Evolutionary conservation across 2,329 filamentous ascomycete genomes (phyloP), one percentile per base, ranked within the genome.

Genomic region (Xenosphaeropsis pyriputrescens): DNA sequence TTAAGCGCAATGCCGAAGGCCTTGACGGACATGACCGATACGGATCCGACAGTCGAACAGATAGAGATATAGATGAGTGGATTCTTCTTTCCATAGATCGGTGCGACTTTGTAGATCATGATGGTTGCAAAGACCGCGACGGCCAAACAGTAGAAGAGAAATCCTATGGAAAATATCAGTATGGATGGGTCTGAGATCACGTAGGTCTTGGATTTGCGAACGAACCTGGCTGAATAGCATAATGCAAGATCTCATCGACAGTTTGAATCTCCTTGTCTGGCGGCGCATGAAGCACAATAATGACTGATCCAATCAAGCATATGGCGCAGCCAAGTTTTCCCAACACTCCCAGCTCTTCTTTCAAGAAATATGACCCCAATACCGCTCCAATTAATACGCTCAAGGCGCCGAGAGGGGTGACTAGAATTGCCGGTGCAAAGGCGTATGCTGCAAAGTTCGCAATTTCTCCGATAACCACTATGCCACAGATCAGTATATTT

Each of bases 11-110:
- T 95, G 41, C 91, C 91, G 51, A 98, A 96, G 4, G 91, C 91
- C 67, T 98, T 98, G 61, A 96, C 84, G 22, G 91, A 86, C 91
- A 98, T 98, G 65, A 98, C 89, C 11, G 91, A 96, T 44, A 98
- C 81, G 37, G 88, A 94, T 51, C 91, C 91, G 45, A 95, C 88
- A 3, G 88, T 93, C 37, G 88, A 95, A 70, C 91, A 98, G 50
- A 98, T 96, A 49, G 88, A 95, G 48, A 98, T 78, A 61, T 89
- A 98, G 50, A 98, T 82, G 50, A 98, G 72, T 8, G 91, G 89
- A 57, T 96, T 98, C 62, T 83, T 88, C 68, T 85, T 93, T 55
- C 91, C 91, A 53, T 98, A 79, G 39, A 78, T 64, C 0, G 91
- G 91, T 6, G 86, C 85, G 46, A 98, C 70, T 58, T 79, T 83